A percentile compares a stretch with the other conserved stretches of the same genome.
Conservation (phyloP, 73 alveolate species). For the Uronychia binucleata region DNA sequence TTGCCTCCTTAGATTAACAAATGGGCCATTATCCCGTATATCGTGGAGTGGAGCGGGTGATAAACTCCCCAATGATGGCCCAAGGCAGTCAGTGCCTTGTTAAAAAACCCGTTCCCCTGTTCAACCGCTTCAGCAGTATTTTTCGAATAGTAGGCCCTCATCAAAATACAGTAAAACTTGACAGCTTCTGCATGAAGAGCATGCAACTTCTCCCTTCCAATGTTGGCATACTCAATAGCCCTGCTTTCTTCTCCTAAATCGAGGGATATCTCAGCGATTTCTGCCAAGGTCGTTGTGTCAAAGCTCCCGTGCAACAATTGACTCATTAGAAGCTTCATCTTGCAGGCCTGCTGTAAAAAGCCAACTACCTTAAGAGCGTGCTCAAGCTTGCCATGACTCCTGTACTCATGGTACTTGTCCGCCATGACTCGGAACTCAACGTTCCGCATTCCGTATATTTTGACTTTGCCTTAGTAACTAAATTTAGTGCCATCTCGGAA, state of each 20-base stretch:
- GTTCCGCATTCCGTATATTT: conserved; percentile 42
- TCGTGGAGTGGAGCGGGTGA: conserved; percentile 77
- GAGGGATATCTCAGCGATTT: conserved; percentile 62
- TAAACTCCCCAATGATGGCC: conserved; percentile 77
- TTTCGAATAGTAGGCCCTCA: conserved; percentile 65
- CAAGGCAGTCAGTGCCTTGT: conserved; percentile 55
- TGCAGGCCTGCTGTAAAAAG: too few species aligned
- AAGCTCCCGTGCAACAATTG: conserved; percentile 31
- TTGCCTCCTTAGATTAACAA: conserved; percentile 51
- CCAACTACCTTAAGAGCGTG: conserved; percentile 46
- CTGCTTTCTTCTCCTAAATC: conserved; percentile 42
- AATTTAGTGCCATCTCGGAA: conserved; percentile 13
- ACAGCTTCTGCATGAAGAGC: conserved; percentile 66
- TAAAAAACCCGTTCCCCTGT: conserved; percentile 62
- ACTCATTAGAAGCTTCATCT: conserved; percentile 36
- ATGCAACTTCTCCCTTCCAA: conserved; percentile 30
- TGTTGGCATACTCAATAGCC: conserved; percentile 57
- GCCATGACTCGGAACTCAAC: conserved; percentile 48
- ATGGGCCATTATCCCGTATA: conserved; percentile 71
- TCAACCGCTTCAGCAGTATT: neutral
- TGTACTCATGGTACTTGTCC: conserved; percentile 49
- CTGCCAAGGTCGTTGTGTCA: conserved; percentile 51
- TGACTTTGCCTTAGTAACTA: conserved; percentile 30
- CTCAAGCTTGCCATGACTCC: conserved; percentile 37
- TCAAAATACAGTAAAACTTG: conserved; percentile 63